These are phyloP conservation scores for Morella rubra DNA, from an alignment of 306 rosid genomes.

Conservation along the genomic window DNA sequence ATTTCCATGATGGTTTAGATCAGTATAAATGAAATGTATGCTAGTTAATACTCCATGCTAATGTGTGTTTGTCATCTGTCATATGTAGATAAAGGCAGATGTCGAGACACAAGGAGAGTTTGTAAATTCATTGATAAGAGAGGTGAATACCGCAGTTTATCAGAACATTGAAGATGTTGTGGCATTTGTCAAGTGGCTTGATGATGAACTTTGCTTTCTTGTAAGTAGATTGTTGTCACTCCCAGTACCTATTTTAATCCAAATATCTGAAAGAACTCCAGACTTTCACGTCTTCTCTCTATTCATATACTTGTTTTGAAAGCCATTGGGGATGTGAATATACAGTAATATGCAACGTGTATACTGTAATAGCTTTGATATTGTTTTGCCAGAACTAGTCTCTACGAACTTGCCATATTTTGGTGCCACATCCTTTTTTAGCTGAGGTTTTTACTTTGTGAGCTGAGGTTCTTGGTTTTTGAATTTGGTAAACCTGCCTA, in stretches of 20 bases:
- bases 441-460: neutral
- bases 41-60: constrained; percentile 3
- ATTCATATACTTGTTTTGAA: no score
- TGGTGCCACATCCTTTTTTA: neutral
- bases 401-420: neutral
- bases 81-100: constrained; percentile 85
- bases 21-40: neutral
- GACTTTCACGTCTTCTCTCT: neutral
- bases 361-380: neutral
- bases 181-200: constrained; percentile 97
- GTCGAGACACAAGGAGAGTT: constrained; percentile 97
- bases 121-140: constrained; percentile 85
- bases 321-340: no score
- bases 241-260: neutral
- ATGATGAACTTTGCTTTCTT: constrained; percentile 98
- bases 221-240: constrained; percentile 44
- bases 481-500: neutral
- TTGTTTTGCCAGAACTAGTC: neutral
- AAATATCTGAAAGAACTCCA: neutral
- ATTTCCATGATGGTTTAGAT: no score
- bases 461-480: neutral
- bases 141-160: constrained; percentile 86
- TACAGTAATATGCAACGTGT: no score
- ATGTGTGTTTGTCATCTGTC: constrained; percentile 15
- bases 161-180: constrained; percentile 86